Evolutionary conservation across 306 rosid genomes (phyloP).

Genomic region (Rubus parviflorus): DNA sequence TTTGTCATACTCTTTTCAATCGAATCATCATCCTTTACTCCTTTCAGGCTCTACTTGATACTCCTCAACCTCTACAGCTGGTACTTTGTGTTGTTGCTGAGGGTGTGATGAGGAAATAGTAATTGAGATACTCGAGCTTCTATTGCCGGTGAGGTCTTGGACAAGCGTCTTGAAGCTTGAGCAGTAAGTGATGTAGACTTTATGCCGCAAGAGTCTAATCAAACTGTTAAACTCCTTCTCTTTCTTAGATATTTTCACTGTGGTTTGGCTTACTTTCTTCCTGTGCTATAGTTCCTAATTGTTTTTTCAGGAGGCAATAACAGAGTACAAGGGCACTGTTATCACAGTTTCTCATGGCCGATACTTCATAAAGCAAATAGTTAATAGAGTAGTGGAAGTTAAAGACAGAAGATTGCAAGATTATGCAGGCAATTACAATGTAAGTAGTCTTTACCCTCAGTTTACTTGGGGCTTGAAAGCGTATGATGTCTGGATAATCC

Average conservation of each 20-base stretch:
- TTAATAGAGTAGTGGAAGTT: too few relatives aligned
- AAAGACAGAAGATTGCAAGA: slow-evolving; percentile 69
- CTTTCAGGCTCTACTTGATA: slow-evolving; percentile 15
- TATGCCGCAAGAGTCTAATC: slow-evolving; percentile 37
- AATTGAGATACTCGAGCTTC: neutral
- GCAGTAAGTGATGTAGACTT: slow-evolving; percentile 44
- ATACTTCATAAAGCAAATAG: too few relatives aligned
- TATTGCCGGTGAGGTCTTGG: slow-evolving; percentile 45
- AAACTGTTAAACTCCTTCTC: slow-evolving; percentile 29
- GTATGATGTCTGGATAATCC: neutral
- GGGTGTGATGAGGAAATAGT: neutral
- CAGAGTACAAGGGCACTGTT: too few relatives aligned
- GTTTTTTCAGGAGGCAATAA: too few relatives aligned
- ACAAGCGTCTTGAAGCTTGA: slow-evolving; percentile 46
- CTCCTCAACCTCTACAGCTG: slow-evolving; percentile 13
- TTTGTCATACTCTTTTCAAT: too few relatives aligned
- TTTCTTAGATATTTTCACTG: slow-evolving; percentile 23
- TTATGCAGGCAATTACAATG: slow-evolving; percentile 90
- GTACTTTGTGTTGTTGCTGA: slow-evolving; percentile 3
- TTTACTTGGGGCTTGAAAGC: neutral
- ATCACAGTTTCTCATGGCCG: too few relatives aligned
- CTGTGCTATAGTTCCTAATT: too few relatives aligned
- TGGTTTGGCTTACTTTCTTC: slow-evolving; percentile 32
- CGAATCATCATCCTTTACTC: too few relatives aligned
- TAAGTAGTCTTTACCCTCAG: slow-evolving; percentile 38